These are phyloP conservation scores for Wallacemonas sp. DNA, from an alignment of 208 protist species.

Conservation along the genomic window DNA sequence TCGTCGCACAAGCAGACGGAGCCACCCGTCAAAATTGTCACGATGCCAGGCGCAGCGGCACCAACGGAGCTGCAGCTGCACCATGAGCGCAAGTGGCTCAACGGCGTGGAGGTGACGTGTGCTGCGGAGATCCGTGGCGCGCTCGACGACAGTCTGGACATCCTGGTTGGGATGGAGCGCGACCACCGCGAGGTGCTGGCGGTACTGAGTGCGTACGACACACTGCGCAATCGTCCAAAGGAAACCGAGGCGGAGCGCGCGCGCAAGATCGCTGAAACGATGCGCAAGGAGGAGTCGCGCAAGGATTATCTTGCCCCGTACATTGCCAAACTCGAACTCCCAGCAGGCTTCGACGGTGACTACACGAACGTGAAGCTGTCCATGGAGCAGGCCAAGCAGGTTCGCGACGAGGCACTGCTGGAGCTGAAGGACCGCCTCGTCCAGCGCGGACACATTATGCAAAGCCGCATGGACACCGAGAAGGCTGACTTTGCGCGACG, in stretches of 20 bases:
- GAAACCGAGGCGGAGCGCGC: conserved; percentile 83
- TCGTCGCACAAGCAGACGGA: conserved; percentile 31
- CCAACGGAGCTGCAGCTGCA: conserved; percentile 79
- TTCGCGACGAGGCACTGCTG: conserved; percentile 80
- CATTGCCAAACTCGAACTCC: conserved; percentile 81
- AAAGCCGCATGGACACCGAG: conserved; percentile 85
- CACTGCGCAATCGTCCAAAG: conserved; percentile 83
- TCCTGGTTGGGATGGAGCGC: conserved; percentile 49
- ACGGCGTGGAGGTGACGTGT: conserved; percentile 56
- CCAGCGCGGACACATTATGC: conserved; percentile 91
- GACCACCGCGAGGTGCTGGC: conserved; percentile 42
- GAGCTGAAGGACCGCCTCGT: conserved; percentile 92
- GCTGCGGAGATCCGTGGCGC: conserved; percentile 55
- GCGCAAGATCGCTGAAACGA: conserved; percentile 64
- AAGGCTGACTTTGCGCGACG: conserved; percentile 83
- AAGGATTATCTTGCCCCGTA: conserved; percentile 91
- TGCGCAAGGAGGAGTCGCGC: conserved; percentile 70
- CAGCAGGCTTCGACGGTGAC: conserved; percentile 68
- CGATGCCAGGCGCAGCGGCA: conserved; percentile 59
- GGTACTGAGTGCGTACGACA: conserved; percentile 81
- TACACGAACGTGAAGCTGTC: conserved; percentile 71
- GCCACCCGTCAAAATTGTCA: conserved; percentile 53
- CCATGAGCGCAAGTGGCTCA: conserved; percentile 85
- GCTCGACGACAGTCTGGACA: conserved; percentile 59
- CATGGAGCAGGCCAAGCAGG: conserved; percentile 75